Evolutionary conservation across 352 stramenopile species (phyloP), one percentile per base, ranked within the genome.

Genomic region (Globisporangium abappressorium): DNA sequence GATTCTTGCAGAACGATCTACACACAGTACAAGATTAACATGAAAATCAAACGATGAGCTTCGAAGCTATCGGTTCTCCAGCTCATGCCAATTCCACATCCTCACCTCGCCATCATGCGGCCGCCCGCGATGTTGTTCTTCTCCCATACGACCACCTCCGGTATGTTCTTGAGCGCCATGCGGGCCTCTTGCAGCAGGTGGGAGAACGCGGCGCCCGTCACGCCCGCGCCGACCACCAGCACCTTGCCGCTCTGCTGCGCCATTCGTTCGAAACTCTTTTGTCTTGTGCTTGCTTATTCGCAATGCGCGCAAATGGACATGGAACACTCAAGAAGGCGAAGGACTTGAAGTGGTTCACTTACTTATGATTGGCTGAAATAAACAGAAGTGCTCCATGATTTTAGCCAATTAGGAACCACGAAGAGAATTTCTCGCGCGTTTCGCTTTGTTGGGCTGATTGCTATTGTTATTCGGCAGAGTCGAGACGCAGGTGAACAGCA

Each of bases 71-170:
- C 30, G 30, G 30, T 33, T 33, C 26, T 36, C 14, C n/a, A 64
- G 38, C 28, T 14, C 53, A 30, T 38, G 9, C 3, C 20, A 7
- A 28, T 51, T 24, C 6, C 7, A 33, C 14, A 20, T 38, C 47
- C 62, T 24, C 49, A 89, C 80, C 84, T 75, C 56, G 81, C 81
- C 82, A 93, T 91, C 61, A 81, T 85, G 41, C 85, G 80, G 4
- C 85, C 82, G 24, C 83, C 82, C 0, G 75, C 64, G 65, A 91
- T 89, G 57, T 74, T 93, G 66, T 86, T 90, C 62, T 88, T 82
- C 54, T 93, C 85, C 85, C 85, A 93, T 12, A 91, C 70, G 22
- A 85, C 54, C 54, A 90, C 72, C 11, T 89, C 72, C 0, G 59
- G 57, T 0, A 57, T 58, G 41, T 57, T 63, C 51, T 68, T 62